Conservation (phyloP, 2,329 filamentous ascomycete species). For the Periglandula ipomoeae region DNA sequence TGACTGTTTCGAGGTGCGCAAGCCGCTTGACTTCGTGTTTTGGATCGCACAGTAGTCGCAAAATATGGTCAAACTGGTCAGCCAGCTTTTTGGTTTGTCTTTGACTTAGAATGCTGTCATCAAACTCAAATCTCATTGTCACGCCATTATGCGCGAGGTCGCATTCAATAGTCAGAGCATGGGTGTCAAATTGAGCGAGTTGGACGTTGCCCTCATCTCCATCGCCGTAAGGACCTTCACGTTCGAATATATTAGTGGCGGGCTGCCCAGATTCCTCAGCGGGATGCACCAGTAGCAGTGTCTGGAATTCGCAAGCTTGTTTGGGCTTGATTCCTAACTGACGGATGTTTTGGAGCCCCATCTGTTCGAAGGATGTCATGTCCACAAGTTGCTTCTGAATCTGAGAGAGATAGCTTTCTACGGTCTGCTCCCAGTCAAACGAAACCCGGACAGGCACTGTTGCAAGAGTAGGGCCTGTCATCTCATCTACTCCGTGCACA, state of each 20-base stretch:
- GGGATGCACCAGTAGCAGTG: slow-evolving; percentile 7
- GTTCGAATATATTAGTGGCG: neutral
- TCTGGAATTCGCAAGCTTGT: slow-evolving; percentile 11
- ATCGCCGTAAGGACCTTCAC: neutral
- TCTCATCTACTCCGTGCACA: slow-evolving; percentile 16
- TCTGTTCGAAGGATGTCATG: slow-evolving; percentile 17
- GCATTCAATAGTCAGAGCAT: slow-evolving; percentile 5
- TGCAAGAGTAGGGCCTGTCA: slow-evolving; percentile 20
- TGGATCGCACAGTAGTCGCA: neutral
- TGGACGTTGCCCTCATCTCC: neutral
- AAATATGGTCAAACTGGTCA: slow-evolving; percentile 1
- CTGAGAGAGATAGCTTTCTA: slow-evolving; percentile 4
- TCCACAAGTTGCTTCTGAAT: slow-evolving; percentile 17
- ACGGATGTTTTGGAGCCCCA: slow-evolving; percentile 20
- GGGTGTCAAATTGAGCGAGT: neutral
- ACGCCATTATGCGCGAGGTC: neutral
- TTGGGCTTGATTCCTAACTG: slow-evolving; percentile 7
- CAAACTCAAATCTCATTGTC: neutral
- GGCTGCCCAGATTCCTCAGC: neutral
- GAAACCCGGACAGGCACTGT: slow-evolving; percentile 15
- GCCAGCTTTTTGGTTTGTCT: slow-evolving; percentile 1
- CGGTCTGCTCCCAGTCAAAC: slow-evolving; percentile 8
- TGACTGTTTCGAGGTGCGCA: neutral
- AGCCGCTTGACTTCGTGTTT: neutral
- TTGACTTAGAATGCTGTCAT: neutral